Percentiles rank a stretch among this genome's conserved stretches.
phyloP scores from a whole-genome alignment of 75 land plant species.

The Adiantum capillusveneris region DNA sequence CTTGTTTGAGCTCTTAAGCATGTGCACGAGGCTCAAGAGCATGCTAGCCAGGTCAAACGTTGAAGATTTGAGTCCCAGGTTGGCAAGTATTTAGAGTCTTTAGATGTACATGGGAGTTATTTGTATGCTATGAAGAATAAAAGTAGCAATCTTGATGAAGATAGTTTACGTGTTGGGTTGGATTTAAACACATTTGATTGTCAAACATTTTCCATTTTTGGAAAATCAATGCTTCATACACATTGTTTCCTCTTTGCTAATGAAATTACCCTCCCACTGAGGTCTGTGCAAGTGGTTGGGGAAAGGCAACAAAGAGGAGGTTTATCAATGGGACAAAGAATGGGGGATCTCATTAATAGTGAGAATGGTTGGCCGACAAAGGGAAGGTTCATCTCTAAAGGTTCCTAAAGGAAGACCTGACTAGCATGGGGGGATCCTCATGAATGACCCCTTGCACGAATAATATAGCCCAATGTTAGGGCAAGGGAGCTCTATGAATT shows the following conservation, averaged over 20 bases:
- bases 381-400: too few species aligned
- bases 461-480: too few species aligned
- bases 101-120: conserved; percentile 26
- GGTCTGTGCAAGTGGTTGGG: conserved; percentile 37
- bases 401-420: too few species aligned
- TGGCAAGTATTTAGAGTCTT: conserved; percentile 26
- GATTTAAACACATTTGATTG: neutral
- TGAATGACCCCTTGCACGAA: too few species aligned
- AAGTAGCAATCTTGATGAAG: conserved; percentile 1
- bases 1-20: too few species aligned
- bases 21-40: too few species aligned
- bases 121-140: conserved; percentile 31
- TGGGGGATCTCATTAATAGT: too few species aligned
- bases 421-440: too few species aligned
- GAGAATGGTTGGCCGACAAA: too few species aligned
- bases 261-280: conserved; percentile 6
- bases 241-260: neutral
- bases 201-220: neutral
- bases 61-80: conserved; percentile 33
- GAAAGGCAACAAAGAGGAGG: conserved; percentile 35
- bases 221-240: neutral
- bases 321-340: conserved; percentile 30
- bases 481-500: too few species aligned
- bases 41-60: conserved; percentile 1
- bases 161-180: neutral